These are phyloP conservation scores for Candida incommunis DNA, from an alignment of 805 yeast species.

Conservation along the genomic window DNA sequence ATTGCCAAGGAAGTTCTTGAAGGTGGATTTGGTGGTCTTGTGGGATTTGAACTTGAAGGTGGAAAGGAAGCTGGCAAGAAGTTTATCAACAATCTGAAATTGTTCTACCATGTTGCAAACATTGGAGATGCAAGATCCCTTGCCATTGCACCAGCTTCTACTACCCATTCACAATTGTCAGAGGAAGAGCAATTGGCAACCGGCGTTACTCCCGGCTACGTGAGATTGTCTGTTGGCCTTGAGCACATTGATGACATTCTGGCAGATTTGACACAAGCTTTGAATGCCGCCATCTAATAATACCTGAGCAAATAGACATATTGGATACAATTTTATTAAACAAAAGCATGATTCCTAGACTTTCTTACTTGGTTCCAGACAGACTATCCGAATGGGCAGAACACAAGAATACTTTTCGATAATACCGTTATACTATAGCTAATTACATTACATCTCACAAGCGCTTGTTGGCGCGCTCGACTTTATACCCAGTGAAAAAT, in stretches of 20 bases:
- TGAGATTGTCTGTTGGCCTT: slow-evolving; percentile 83
- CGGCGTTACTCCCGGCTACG: slow-evolving; percentile 80
- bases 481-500: too few relatives aligned
- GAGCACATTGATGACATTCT: slow-evolving; percentile 86
- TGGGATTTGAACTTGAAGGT: slow-evolving; percentile 73
- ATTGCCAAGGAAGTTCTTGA: slow-evolving; percentile 70
- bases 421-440: too few relatives aligned
- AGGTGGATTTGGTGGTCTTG: slow-evolving; percentile 74
- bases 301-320: too few relatives aligned
- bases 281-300: slow-evolving; percentile 46
- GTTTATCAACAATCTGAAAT: slow-evolving; percentile 69
- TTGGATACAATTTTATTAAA: too few relatives aligned
- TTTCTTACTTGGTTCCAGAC: too few relatives aligned
- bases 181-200: slow-evolving; percentile 69
- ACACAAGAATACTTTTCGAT: background rate
- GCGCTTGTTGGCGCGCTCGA: too few relatives aligned
- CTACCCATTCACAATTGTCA: slow-evolving; percentile 85
- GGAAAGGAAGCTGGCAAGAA: slow-evolving; percentile 60
- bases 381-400: too few relatives aligned
- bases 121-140: slow-evolving; percentile 95
- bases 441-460: too few relatives aligned
- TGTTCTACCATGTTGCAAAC: slow-evolving; percentile 88
- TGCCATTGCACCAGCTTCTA: slow-evolving; percentile 90
- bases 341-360: too few relatives aligned
- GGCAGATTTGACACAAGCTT: slow-evolving; percentile 78